Percentiles rank a stretch among this genome's conserved stretches.
These are phyloP conservation scores for Aquilaria yunnanensis DNA, from an alignment of 345 rosid genomes.

Conservation along the genomic window DNA sequence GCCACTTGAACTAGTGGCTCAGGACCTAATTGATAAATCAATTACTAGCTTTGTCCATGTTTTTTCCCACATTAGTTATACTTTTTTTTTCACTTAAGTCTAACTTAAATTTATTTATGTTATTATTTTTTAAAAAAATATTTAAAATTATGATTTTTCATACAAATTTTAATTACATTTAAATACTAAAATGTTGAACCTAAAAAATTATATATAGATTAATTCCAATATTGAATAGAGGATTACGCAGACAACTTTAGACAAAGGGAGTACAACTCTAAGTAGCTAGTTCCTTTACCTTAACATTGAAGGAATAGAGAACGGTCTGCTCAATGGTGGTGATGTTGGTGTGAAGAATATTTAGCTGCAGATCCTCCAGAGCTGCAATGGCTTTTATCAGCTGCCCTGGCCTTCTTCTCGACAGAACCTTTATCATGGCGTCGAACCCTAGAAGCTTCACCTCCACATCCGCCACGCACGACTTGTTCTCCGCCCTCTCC, in stretches of 20 bases:
- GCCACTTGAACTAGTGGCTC: no score
- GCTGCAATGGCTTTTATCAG: slow-evolving; percentile 78
- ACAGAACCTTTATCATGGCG: slow-evolving; percentile 89
- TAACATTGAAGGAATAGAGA: slow-evolving; percentile 89
- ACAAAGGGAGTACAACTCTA: no score
- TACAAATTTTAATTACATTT: no score
- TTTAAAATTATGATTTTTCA: not conserved
- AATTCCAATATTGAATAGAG: no score
- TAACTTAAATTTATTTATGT: no score
- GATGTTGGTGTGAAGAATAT: slow-evolving; percentile 83
- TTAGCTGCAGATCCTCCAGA: slow-evolving; percentile 88
- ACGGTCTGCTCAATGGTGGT: slow-evolving; percentile 97
- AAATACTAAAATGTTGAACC: no score
- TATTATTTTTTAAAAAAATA: not conserved
- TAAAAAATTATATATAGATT: no score
- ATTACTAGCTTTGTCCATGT: no score
- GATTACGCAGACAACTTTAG: no score
- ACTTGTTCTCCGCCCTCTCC: slow-evolving; percentile 85
- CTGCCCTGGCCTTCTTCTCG: slow-evolving; percentile 89
- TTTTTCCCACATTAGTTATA: no score
- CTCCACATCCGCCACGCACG: slow-evolving; percentile 80
- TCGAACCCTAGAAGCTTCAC: slow-evolving; percentile 90
- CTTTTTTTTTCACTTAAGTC: no score
- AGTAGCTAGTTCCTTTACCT: slow-evolving; percentile 31
- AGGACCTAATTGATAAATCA: no score